Conservation (phyloP, 371 early-diverging fungal genomes). For the Mucor mucedo region DNA sequence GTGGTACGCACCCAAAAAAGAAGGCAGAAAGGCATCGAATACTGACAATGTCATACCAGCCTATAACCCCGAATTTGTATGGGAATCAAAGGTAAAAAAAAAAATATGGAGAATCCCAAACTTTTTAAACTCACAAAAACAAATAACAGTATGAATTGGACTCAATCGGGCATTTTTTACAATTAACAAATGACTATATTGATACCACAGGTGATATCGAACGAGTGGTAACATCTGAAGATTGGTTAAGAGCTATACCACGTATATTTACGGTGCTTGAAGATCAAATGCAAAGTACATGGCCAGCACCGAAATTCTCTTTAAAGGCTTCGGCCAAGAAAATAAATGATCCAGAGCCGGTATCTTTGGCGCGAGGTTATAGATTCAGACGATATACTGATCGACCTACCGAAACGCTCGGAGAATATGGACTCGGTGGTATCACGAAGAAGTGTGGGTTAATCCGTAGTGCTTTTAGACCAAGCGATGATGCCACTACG, state of each 20-base stretch:
- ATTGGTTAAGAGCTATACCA: conserved; percentile 40
- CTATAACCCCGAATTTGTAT: conserved; percentile 41
- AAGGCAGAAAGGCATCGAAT: conserved; percentile 19
- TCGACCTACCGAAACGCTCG: conserved; percentile 60
- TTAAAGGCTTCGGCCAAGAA: not conserved
- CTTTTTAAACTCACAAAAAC: not conserved
- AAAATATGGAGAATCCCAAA: not conserved
- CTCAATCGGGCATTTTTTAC: conserved; percentile 55
- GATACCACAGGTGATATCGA: conserved; percentile 35
- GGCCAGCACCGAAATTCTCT: conserved; percentile 25
- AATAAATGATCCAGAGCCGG: conserved; percentile 20
- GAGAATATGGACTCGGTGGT: conserved; percentile 55
- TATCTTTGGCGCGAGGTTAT: conserved; percentile 33
- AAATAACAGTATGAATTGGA: conserved; percentile 54
- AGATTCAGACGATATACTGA: conserved; percentile 43
- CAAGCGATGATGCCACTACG: conserved; percentile 65
- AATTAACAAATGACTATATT: conserved; percentile 47
- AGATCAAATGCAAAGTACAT: conserved; percentile 44
- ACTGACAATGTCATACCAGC: conserved; percentile 36
- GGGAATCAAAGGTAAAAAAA: conserved; percentile 47
- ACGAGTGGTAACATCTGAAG: conserved; percentile 24
- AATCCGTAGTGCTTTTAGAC: conserved; percentile 63
- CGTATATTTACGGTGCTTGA: conserved; percentile 35
- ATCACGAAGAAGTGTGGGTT: conserved; percentile 59
- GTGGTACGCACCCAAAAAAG: conserved; percentile 36